Conservation (phyloP, 2,329 filamentous ascomycete species). For the Pestalotiopsis sp. region DNA sequence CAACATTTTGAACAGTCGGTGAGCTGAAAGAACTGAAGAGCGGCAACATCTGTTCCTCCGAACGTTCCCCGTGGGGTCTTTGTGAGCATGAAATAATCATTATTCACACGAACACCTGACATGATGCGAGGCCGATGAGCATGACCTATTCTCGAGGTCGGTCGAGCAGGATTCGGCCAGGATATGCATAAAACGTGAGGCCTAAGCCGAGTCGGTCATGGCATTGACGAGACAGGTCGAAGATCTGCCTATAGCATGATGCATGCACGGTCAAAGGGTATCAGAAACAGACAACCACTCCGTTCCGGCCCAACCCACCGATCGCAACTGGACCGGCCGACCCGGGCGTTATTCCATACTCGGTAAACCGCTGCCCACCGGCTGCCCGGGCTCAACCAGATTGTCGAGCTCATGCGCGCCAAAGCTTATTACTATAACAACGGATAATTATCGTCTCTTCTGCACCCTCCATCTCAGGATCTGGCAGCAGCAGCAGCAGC, state of each 20-base stretch:
- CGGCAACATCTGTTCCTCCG: not conserved
- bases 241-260: not conserved
- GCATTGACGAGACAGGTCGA: not conserved
- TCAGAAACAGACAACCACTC: not conserved
- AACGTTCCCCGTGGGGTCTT: not conserved
- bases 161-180: not conserved
- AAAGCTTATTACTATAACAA: constrained; percentile 1
- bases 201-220: not conserved
- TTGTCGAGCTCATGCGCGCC: not conserved
- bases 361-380: not conserved
- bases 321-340: not conserved
- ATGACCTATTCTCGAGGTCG: not conserved
- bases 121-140: not conserved
- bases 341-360: constrained; percentile 3
- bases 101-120: not conserved
- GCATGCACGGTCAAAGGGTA: not conserved
- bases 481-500: not conserved
- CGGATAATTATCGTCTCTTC: not conserved
- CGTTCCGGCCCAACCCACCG: not conserved
- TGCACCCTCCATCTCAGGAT: not conserved
- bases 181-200: not conserved
- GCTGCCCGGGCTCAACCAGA: not conserved
- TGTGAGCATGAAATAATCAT: not conserved
- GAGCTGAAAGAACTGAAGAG: not conserved
- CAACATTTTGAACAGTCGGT: not conserved